Conservation (phyloP, 164 flowering plant genomes). For the Platanus orientalis region DNA sequence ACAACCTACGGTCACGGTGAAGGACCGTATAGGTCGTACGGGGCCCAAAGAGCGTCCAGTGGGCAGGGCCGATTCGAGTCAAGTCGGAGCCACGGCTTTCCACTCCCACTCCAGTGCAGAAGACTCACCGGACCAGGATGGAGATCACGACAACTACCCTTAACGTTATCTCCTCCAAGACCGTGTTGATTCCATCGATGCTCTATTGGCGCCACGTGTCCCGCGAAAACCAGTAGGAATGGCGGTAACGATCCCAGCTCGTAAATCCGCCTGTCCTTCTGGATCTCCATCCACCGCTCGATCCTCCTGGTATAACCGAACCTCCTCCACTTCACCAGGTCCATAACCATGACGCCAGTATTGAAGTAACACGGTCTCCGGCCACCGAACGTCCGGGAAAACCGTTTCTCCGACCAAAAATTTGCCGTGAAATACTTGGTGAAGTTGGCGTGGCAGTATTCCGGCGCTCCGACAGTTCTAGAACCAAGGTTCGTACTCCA, state of each 20-base stretch:
- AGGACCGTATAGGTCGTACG: constrained; percentile 69
- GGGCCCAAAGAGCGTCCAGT: constrained; percentile 81
- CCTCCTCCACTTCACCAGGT: constrained; percentile 76
- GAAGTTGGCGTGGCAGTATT: constrained; percentile 91
- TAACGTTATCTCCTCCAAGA: constrained; percentile 86
- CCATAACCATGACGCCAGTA: constrained; percentile 98
- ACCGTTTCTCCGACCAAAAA: constrained; percentile 53
- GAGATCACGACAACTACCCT: constrained; percentile 83
- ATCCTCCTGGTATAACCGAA: constrained; percentile 72
- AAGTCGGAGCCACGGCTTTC: constrained; percentile 93
- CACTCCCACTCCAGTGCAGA: constrained; percentile 94
- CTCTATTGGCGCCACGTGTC: constrained; percentile 89
- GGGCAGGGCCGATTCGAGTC: constrained; percentile 77
- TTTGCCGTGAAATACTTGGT: constrained; percentile 66
- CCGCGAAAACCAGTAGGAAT: constrained; percentile 81
- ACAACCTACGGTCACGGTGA: constrained; percentile 20
- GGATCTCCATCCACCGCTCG: constrained; percentile 96
- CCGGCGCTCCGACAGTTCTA: constrained; percentile 81
- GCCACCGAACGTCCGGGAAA: constrained; percentile 44
- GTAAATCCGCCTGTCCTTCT: constrained; percentile 77
- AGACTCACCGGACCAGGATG: constrained; percentile 92
- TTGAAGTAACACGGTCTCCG: constrained; percentile 91
- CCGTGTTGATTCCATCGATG: constrained; percentile 99
- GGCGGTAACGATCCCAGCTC: constrained; percentile 97
- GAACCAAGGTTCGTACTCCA: constrained; percentile 58